A percentile compares a stretch with the other conserved stretches of the same genome.
Conservation (phyloP, 179 eudicot species). For the Camellia oleifera region DNA sequence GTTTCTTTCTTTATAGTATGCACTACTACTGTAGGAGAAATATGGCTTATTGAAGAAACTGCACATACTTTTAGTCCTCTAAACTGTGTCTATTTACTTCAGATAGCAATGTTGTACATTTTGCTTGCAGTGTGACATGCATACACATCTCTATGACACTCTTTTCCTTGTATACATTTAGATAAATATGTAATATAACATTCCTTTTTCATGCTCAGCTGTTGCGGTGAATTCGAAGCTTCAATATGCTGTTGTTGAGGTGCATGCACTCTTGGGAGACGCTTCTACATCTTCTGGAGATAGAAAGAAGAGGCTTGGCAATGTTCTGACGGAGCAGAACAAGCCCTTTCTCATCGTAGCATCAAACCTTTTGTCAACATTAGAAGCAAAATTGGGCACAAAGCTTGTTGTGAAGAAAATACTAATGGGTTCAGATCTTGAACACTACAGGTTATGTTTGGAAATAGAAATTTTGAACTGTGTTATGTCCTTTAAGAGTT, state of each 20-base stretch:
- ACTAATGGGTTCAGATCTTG: conserved; percentile 33
- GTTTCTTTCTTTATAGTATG: not conserved
- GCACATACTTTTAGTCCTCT: too few species aligned
- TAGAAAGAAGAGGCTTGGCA: too few species aligned
- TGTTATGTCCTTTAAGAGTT: too few species aligned
- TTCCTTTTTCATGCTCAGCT: conserved; percentile 43
- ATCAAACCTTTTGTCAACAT: conserved; percentile 67
- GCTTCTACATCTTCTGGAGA: not conserved
- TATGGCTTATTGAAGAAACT: too few species aligned
- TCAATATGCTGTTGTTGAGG: conserved; percentile 29
- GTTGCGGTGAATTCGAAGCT: conserved; percentile 96
- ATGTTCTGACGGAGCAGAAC: conserved; percentile 41
- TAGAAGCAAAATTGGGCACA: conserved; percentile 26
- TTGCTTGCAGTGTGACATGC: too few species aligned
- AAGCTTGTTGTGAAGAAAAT: conserved; percentile 61
- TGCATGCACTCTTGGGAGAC: conserved; percentile 17
- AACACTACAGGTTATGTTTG: conserved; percentile 46
- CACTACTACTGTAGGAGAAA: too few species aligned
- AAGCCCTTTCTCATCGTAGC: conserved; percentile 65
- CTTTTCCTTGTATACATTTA: too few species aligned
- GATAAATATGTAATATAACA: too few species aligned
- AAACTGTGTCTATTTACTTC: too few species aligned
- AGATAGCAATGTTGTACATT: too few species aligned
- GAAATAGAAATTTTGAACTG: too few species aligned
- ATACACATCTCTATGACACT: too few species aligned